Evolutionary conservation across 78 protist species (phyloP).

Genomic region (Emiliania huxleyi): DNA sequence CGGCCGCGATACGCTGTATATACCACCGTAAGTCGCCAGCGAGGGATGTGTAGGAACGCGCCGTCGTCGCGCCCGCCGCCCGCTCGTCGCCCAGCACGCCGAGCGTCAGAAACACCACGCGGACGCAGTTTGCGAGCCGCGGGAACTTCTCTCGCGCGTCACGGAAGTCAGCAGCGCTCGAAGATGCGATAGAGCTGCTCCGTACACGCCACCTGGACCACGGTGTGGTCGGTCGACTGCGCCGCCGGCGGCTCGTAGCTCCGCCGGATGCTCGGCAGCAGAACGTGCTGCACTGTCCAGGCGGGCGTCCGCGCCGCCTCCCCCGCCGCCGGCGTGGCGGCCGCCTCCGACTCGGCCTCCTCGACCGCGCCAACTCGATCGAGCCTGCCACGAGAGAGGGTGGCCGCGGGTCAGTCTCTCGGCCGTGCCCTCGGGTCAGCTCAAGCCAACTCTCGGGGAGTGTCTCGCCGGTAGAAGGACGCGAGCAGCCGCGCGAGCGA

Average conservation of each 20-base stretch:
- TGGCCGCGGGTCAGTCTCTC: no score
- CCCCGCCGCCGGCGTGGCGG: not conserved
- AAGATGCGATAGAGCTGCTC: conserved; percentile 74
- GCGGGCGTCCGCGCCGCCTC: not conserved
- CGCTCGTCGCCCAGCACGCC: no score
- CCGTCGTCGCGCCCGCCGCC: no score
- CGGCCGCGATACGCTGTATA: no score
- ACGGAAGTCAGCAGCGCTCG: conserved; percentile 78
- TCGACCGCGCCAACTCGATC: not conserved
- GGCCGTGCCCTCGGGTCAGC: no score
- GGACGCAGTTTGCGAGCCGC: no score
- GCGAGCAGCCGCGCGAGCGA: conserved; percentile 51
- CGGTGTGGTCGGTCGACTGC: conserved; percentile 65
- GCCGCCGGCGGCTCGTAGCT: conserved; percentile 50
- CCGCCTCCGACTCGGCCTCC: not conserved
- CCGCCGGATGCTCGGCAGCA: conserved; percentile 61
- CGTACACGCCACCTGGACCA: conserved; percentile 70
- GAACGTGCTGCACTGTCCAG: conserved; percentile 65
- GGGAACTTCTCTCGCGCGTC: no score
- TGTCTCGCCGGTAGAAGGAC: conserved; percentile 29
- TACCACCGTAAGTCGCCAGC: no score
- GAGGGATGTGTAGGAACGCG: no score
- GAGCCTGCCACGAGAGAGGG: no score
- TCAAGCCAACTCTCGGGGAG: no score
- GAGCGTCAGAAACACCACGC: no score